phyloP scores from a whole-genome alignment of 1,284 basidiomycete species.

The Cystobasidiaceae sp. region DNA sequence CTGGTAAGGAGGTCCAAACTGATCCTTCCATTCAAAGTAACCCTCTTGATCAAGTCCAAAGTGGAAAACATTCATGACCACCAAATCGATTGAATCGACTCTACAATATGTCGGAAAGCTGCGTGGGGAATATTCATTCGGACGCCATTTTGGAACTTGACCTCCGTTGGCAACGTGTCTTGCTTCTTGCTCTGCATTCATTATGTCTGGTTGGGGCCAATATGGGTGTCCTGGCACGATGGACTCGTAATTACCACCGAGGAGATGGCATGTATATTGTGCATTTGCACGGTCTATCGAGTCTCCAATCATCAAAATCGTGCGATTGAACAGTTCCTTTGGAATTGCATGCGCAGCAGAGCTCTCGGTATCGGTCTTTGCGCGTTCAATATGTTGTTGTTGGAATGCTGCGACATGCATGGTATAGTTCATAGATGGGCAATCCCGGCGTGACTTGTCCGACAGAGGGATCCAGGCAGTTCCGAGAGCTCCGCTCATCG shows the following conservation, averaged over 20 bases:
- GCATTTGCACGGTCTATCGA: conserved; percentile 20
- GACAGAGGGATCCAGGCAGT: conserved; percentile 10
- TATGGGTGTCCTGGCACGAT: background rate
- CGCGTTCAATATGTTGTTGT: too few species aligned
- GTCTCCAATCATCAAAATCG: conserved; percentile 17
- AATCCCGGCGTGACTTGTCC: background rate
- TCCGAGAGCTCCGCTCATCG: background rate
- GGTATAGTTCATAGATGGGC: conserved; percentile 3
- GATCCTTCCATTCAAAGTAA: conserved; percentile 28
- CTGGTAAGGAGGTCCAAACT: conserved; percentile 7
- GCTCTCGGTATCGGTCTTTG: background rate
- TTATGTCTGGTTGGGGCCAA: conserved; percentile 27
- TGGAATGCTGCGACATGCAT: background rate
- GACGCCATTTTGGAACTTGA: background rate
- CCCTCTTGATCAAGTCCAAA: conserved; percentile 27
- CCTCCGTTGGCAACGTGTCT: background rate
- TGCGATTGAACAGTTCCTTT: background rate
- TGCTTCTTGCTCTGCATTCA: background rate
- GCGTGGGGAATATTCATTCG: conserved; percentile 9
- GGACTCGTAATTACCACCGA: conserved; percentile 5
- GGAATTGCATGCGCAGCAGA: background rate
- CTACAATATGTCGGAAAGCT: conserved; percentile 1
- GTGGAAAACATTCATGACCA: conserved; percentile 22
- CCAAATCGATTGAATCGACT: conserved; percentile 3
- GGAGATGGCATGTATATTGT: conserved; percentile 12